Conservation (phyloP, 139 green algal species). For the Chlorella sp. region DNA sequence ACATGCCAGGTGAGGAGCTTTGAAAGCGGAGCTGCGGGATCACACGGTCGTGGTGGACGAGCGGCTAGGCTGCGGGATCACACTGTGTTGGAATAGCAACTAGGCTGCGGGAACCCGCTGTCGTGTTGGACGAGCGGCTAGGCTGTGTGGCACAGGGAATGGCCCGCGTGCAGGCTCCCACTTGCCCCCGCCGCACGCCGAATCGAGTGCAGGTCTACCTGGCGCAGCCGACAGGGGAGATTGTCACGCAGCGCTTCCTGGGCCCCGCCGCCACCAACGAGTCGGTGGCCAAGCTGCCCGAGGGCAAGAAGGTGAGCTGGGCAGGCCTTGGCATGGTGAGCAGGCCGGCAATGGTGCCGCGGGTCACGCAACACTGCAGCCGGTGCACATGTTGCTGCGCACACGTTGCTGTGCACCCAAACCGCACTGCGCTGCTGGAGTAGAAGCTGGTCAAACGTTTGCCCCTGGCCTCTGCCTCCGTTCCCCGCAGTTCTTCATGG, state of each 20-base stretch:
- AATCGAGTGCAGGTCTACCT: background rate
- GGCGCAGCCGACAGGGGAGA: background rate
- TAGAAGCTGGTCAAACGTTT: too few relatives aligned
- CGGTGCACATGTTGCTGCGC: background rate
- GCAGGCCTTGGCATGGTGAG: background rate
- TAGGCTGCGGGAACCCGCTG: too few relatives aligned
- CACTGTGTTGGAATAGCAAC: too few relatives aligned
- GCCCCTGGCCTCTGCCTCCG: background rate
- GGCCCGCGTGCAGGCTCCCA: too few relatives aligned
- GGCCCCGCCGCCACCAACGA: background rate
- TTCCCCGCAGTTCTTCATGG: slow-evolving; percentile 13
- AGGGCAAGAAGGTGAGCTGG: slow-evolving; percentile 9
- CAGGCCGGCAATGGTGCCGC: background rate
- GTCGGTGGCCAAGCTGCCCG: slow-evolving; percentile 5
- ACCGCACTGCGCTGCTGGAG: too few relatives aligned
- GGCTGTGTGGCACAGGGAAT: too few relatives aligned
- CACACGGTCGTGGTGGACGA: too few relatives aligned
- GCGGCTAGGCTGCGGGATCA: too few relatives aligned
- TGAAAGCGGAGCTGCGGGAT: background rate
- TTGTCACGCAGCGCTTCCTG: background rate
- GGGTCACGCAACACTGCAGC: background rate
- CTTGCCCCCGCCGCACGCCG: too few relatives aligned
- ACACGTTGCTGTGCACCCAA: too few relatives aligned
- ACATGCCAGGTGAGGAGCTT: background rate
- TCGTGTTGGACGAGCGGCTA: too few relatives aligned